Percentiles rank a stretch among this genome's conserved stretches.
Conservation (phyloP, 208 protist genomes). For the Trypanosoma brucei region DNA sequence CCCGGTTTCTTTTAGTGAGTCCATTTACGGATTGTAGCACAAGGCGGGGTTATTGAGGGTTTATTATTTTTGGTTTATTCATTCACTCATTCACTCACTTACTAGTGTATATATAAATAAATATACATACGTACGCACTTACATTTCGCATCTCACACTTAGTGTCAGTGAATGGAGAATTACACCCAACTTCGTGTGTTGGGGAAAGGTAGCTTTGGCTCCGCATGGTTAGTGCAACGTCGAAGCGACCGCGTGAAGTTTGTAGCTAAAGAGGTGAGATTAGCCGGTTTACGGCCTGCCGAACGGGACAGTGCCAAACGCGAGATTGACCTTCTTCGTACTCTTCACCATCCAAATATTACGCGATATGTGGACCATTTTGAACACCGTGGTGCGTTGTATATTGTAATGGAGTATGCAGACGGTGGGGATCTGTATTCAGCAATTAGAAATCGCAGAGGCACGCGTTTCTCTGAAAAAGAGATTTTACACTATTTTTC, state of each 20-base stretch:
- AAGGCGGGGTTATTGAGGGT: too few relatives aligned
- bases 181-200: slow-evolving; percentile 84
- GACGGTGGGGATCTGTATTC: slow-evolving; percentile 86
- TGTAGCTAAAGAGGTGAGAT: slow-evolving; percentile 86
- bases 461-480: slow-evolving; percentile 64
- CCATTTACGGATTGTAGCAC: too few relatives aligned
- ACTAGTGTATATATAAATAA: too few relatives aligned
- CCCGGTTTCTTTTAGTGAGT: too few relatives aligned
- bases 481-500: slow-evolving; percentile 83
- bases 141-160: too few relatives aligned
- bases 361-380: slow-evolving; percentile 88
- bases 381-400: slow-evolving; percentile 68
- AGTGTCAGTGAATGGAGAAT: slow-evolving; percentile 51
- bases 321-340: slow-evolving; percentile 87
- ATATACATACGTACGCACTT: too few relatives aligned
- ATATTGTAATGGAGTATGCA: slow-evolving; percentile 93
- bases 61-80: too few relatives aligned
- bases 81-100: too few relatives aligned
- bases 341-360: slow-evolving; percentile 89
- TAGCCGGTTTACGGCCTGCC: slow-evolving; percentile 65
- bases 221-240: slow-evolving; percentile 84
- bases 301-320: slow-evolving; percentile 82
- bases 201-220: slow-evolving; percentile 90
- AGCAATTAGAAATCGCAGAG: slow-evolving; percentile 75
- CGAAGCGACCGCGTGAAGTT: slow-evolving; percentile 75